phyloP scores from a whole-genome alignment of 352 stramenopile genomes.

The Blastocystis sp. region DNA sequence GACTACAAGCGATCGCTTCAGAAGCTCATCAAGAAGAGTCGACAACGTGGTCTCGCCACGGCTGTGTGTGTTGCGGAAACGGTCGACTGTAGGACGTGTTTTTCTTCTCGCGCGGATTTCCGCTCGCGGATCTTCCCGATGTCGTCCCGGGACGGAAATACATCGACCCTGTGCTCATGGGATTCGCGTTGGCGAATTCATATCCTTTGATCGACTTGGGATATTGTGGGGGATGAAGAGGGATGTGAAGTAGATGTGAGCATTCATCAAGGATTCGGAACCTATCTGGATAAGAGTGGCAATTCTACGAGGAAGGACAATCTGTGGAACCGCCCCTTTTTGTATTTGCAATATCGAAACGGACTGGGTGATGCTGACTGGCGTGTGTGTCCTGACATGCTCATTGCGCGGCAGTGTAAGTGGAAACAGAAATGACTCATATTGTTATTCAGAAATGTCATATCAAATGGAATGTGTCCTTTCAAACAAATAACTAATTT shows the following conservation, averaged over 20 bases:
- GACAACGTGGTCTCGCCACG: neutral
- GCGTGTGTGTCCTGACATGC: neutral
- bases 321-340: neutral
- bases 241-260: neutral
- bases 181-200: neutral
- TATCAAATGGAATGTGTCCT: too few species aligned
- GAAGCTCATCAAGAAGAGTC: neutral
- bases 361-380: neutral
- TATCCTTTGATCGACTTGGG: neutral
- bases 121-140: neutral
- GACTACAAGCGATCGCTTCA: neutral
- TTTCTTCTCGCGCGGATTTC: neutral
- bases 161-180: neutral
- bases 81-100: slow-evolving; percentile 18
- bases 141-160: neutral
- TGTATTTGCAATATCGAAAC: neutral
- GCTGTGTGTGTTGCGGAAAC: neutral
- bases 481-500: neutral
- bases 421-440: neutral
- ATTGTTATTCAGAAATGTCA: too few species aligned
- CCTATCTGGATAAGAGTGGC: neutral
- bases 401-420: neutral
- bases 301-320: neutral
- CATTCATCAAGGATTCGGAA: neutral
- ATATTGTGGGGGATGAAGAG: neutral